Base-by-base conservation (phyloP, 2,329 filamentous ascomycete species). In the Byssothecium circinans region DNA sequence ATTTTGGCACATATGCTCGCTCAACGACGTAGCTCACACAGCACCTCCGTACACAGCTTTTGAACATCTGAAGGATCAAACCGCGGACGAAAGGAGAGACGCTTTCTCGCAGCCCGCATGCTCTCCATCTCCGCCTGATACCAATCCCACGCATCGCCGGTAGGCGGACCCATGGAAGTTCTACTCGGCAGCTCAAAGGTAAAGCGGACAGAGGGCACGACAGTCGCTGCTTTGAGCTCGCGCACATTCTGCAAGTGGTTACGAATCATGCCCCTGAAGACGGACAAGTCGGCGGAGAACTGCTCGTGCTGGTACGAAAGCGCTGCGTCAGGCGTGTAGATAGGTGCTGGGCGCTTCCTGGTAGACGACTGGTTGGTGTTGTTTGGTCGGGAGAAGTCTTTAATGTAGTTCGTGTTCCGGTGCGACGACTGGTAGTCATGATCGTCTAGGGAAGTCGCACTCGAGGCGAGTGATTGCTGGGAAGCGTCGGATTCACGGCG, bases 1-100 rank as follows among this genome's bases (percentile, higher is more conserved):
- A 25, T 10, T 25, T 25, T 5, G 23, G n/a, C n/a, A n/a, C n/a
- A n/a, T n/a, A n/a, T n/a, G n/a, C n/a, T n/a, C 23, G 23, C 29
- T 40, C 41, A 56, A n/a, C 36, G 20, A 10, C 36, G 36, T 22
- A 69, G 50, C 53, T 69, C 65, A 14, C 54, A 52, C 37, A 69
- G 55, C 23, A 60, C 65, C 32, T 69, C 64, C 8, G 42, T 47
- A 40, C 67, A 70, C 38, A 69, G 43, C 40, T 51, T 47, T 40
- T 46, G 55, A 33, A 64, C 54, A 19, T 55, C 57, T 41, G 47
- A 41, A 3, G 67, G 62, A 36, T 70, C 62, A 43, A 69, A 70
- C 12, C 65, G 52, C 29, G 59, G 57, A 7, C 65, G 64, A 30
- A 60, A 66, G 20, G 8, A 43, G 27, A 58, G 38, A 2, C 30